These are phyloP conservation scores for Camellia sinensis DNA, from an alignment of 148 eudicot genomes.

Conservation along the genomic window DNA sequence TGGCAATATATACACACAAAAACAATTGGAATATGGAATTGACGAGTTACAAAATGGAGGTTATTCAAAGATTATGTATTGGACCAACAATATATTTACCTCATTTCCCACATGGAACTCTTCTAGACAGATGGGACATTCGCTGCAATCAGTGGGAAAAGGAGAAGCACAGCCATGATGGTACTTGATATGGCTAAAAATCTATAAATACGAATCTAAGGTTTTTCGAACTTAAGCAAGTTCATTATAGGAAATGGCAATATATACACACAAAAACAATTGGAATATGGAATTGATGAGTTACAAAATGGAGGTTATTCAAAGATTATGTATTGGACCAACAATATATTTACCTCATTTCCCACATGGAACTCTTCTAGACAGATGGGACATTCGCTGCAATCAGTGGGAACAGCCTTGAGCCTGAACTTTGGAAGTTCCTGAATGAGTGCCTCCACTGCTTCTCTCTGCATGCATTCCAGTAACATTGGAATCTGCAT, in stretches of 20 bases:
- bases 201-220: too few species aligned
- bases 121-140: too few species aligned
- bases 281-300: background rate
- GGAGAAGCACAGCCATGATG: too few species aligned
- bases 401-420: conserved; percentile 92
- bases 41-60: too few species aligned
- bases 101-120: too few species aligned
- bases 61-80: too few species aligned
- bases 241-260: background rate
- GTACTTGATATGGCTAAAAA: too few species aligned
- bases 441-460: conserved; percentile 90
- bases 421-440: conserved; percentile 85
- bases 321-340: background rate
- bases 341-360: conserved; percentile 58
- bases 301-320: background rate
- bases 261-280: background rate
- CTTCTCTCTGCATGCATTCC: conserved; percentile 62
- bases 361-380: conserved; percentile 92
- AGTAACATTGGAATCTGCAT: background rate
- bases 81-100: too few species aligned
- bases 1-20: too few species aligned
- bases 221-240: too few species aligned
- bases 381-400: conserved; percentile 95
- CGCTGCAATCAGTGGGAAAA: too few species aligned
- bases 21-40: too few species aligned